Evolutionary conservation across 1,284 basidiomycete species (phyloP).

Genomic region (Erythrobasidium hasegawianum): DNA sequence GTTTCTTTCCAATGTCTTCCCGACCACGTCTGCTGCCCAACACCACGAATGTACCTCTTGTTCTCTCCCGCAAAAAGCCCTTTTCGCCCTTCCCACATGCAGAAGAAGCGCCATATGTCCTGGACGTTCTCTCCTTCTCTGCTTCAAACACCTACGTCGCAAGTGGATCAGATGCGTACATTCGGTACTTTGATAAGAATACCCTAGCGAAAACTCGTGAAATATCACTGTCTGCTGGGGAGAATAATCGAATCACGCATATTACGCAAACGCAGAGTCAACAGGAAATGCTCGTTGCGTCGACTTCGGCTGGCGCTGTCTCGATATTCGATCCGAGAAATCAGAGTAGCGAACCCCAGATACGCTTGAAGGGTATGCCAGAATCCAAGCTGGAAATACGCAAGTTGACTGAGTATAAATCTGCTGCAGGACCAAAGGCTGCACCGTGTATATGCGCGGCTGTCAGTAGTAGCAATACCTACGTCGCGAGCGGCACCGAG

Average conservation of each 20-base stretch:
- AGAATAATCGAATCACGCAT: constrained; percentile 29
- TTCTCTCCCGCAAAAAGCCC: constrained; percentile 35
- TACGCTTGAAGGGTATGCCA: constrained; percentile 36
- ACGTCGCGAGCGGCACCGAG: constrained; percentile 52
- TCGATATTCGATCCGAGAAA: constrained; percentile 38
- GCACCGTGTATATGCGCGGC: constrained; percentile 39
- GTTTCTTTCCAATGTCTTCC: background rate
- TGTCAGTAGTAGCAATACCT: constrained; percentile 39
- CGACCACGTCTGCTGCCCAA: constrained; percentile 36
- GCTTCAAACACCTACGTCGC: constrained; percentile 38
- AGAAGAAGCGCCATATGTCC: constrained; percentile 38
- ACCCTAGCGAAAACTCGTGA: constrained; percentile 35
- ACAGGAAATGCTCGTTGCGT: constrained; percentile 13
- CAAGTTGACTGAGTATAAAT: background rate
- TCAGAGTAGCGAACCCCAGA: constrained; percentile 37
- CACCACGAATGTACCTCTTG: constrained; percentile 18
- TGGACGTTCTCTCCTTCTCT: constrained; percentile 35
- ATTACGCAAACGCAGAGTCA: constrained; percentile 6
- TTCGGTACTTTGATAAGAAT: constrained; percentile 37
- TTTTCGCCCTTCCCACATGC: constrained; percentile 27
- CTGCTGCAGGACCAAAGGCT: constrained; percentile 33
- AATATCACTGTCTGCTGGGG: constrained; percentile 34
- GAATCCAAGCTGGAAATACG: background rate
- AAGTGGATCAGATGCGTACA: constrained; percentile 40
- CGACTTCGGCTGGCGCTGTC: constrained; percentile 34